Evolutionary conservation across 495 filamentous ascomycete species (phyloP), one percentile per base, ranked within the genome.

Genomic region (Xylaria curta): DNA sequence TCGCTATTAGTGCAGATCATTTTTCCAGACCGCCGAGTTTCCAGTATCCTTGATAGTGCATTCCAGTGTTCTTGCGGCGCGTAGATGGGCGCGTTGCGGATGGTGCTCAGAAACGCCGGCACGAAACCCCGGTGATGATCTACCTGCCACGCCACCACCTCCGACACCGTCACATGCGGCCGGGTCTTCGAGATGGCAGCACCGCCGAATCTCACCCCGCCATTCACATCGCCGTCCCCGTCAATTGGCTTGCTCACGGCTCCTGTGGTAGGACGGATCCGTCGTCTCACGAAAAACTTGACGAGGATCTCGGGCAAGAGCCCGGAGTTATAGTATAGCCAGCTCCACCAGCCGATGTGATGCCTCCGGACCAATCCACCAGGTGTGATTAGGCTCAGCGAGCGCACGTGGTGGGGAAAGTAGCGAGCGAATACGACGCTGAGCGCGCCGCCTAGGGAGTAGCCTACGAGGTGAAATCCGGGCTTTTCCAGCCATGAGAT

Each of bases 361-460:
- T 86, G 81, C 3, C 87, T 78, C 40, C 92, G 86, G 58, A 97
- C 85, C 42, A 96, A 81, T 0, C 95, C 95, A 2, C 89, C 81
- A 0, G 93, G 91, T 0, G 93, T 93, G 44, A 97, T 82, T 38
- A 98, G 86, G 8, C 93, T 84, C 12, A 97, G 81, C 6, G 86
- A 86, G 13, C 84, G 84, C 15, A 97, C 77, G 9, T 94, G 81
- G 26, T 88, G 78, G 0, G 93, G 91, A 76, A 95, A 93, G 69
- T 87, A 85, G 10, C 86, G 84, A 1, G 92, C 89, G 75, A 97
- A 97, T n/a, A 89, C 84, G 12, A 90, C 89, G 13, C 88, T 85
- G 59, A 97, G 90, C 46, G 91, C 91, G 59, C 95, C 95, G 33
- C 95, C 94, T 0, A 98, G 85, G 0, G 91, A 94, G 81, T 97